Percentiles rank a stretch among this genome's conserved stretches.
Conservation (phyloP, 495 filamentous ascomycete species). For the Hypomontagnella submonticulosa region DNA sequence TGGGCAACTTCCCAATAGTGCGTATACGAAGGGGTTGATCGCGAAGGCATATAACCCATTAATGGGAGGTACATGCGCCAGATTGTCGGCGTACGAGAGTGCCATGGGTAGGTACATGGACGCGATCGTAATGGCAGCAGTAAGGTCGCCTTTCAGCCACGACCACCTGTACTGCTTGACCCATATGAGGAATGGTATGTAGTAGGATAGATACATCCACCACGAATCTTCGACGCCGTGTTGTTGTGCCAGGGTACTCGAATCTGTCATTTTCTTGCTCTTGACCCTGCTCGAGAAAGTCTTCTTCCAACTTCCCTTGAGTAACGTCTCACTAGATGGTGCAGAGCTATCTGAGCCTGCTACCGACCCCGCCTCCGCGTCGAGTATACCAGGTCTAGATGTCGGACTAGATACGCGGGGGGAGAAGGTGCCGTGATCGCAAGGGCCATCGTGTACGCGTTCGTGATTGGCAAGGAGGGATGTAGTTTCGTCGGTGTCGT, state of each 20-base stretch:
- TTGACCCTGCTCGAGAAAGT: slow-evolving; percentile 52
- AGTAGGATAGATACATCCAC: slow-evolving; percentile 88
- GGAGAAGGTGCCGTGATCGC: slow-evolving; percentile 84
- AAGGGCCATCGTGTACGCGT: slow-evolving; percentile 61
- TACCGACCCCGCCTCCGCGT: slow-evolving; percentile 42
- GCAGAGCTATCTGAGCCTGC: slow-evolving; percentile 37
- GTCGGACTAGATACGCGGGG: slow-evolving; percentile 66
- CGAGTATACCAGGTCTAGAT: slow-evolving; percentile 54
- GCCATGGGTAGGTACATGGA: slow-evolving; percentile 99
- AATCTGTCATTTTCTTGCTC: slow-evolving; percentile 70
- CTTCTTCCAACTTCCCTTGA: slow-evolving; percentile 49
- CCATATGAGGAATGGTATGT: slow-evolving; percentile 92
- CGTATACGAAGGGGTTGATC: slow-evolving; percentile 89
- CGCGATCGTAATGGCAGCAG: slow-evolving; percentile 88
- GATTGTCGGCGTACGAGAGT: slow-evolving; percentile 90
- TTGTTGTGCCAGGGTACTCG: slow-evolving; percentile 68
- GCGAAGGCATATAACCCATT: slow-evolving; percentile 97
- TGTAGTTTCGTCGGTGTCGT: slow-evolving; percentile 57
- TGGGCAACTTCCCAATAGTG: slow-evolving; percentile 88
- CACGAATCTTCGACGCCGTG: slow-evolving; percentile 67
- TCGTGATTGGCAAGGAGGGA: slow-evolving; percentile 53
- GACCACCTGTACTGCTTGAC: slow-evolving; percentile 82
- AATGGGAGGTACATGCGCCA: slow-evolving; percentile 92
- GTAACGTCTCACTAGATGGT: slow-evolving; percentile 32
- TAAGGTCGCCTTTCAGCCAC: slow-evolving; percentile 85